Evolutionary conservation across 352 stramenopile genomes (phyloP), one percentile per base, ranked within the genome.

Genomic region (Pythium aphanidermatum): DNA sequence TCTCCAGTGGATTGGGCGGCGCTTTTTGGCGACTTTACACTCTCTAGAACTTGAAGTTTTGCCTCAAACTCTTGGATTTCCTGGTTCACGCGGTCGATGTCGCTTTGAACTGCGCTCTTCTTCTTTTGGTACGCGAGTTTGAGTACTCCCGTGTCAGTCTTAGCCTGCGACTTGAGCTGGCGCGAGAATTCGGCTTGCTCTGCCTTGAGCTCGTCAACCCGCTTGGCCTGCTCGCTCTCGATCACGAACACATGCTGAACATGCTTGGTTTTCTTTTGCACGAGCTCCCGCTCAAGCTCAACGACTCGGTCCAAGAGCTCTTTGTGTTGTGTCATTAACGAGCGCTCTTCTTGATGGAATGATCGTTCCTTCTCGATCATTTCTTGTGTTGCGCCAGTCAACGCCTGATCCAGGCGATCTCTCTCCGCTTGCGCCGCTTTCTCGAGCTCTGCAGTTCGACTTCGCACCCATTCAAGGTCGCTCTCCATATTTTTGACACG

Each of bases 201-300:
- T 2, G 45, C 49, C 27, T 62, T 68, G 34, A 75, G 46, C 13
- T 65, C 49, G 35, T 79, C 60, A 2, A 65, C 17, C 29, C 49
- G 48, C 19, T 68, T 69, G 16, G 66, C 47, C 2, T 68, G 45
- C 25, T 65, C 57, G 16, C 61, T 78, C 25, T 85, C 68, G 12
- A 83, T 45, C 3, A 34, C 54, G 26, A 83, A 82, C 24, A 77
- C 52, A 19, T 74, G 55, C 41, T 83, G 70, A 17, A 68, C 33
- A 37, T 87, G 75, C n/a, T 62, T 55, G 14, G 66, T 83, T 49
- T 82, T 85, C 51, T 82, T 77, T 12, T 72, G 65, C 4, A 81
- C 50, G 6, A 85, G 43, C 27, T 78, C 51, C 9, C 66, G 65
- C 47, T 85, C 72, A 26, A 87, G 58, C 12, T 80, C 53, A 4